Evolutionary conservation across 1,284 basidiomycete genomes (phyloP).

Genomic region (Golubevia pallescens): DNA sequence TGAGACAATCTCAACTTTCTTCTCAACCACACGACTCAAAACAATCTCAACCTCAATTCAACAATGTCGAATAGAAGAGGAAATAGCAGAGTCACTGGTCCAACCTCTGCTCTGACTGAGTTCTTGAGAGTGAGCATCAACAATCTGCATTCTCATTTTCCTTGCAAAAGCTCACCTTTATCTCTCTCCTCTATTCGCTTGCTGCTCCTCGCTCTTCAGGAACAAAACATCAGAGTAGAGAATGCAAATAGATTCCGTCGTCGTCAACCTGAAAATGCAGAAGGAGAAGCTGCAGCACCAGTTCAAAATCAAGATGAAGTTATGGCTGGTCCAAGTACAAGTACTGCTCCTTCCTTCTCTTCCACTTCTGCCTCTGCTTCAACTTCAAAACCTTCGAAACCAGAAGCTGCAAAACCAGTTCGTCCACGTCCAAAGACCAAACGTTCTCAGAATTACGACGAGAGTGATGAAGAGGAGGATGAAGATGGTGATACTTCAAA

Average conservation of each 20-base stretch:
- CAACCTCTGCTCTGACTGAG: slow-evolving; percentile 60
- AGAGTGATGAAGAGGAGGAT: slow-evolving; percentile 29
- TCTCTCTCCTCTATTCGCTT: neutral
- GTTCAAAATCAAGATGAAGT: neutral
- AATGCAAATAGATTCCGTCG: slow-evolving; percentile 44
- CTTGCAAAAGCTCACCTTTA: neutral
- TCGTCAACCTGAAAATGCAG: neutral
- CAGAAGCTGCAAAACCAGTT: neutral
- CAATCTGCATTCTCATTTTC: neutral
- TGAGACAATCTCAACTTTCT: too few relatives aligned
- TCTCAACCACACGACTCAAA: too few relatives aligned
- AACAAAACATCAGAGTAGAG: slow-evolving; percentile 46
- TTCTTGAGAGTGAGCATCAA: slow-evolving; percentile 42
- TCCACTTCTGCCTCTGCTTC: neutral
- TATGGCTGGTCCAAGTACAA: neutral
- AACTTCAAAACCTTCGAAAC: neutral
- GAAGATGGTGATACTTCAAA: slow-evolving; percentile 9
- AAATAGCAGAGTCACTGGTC: slow-evolving; percentile 39
- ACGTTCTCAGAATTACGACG: slow-evolving; percentile 36
- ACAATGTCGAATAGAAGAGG: neutral
- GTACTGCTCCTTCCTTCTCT: too few relatives aligned
- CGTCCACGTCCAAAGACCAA: neutral
- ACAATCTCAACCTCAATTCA: too few relatives aligned
- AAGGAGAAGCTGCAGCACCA: neutral
- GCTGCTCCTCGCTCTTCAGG: slow-evolving; percentile 1